Conservation (phyloP, 345 rosid species). For the Noccaea bulbosa region DNA sequence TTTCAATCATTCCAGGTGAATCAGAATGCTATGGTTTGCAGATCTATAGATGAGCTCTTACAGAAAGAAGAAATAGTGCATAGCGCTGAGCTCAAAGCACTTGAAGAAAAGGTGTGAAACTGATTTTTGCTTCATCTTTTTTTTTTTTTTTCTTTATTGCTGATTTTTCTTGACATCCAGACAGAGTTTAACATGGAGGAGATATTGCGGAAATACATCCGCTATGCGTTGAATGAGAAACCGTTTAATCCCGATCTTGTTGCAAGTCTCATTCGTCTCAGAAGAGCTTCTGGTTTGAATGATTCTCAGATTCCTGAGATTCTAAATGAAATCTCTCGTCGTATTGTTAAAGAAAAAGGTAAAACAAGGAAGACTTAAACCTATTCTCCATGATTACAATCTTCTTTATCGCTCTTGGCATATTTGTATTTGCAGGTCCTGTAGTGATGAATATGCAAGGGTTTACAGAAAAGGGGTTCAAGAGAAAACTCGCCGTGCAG, state of each 20-base stretch:
- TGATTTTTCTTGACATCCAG: conserved; percentile 55
- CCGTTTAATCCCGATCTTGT: conserved; percentile 83
- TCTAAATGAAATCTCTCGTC: conserved; percentile 78
- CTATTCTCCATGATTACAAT: conserved; percentile 14
- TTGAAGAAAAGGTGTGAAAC: conserved; percentile 70
- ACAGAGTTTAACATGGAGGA: conserved; percentile 94
- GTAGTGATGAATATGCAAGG: conserved; percentile 85
- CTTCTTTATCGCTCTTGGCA: conserved; percentile 16
- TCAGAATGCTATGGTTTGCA: conserved; percentile 81
- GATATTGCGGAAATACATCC: conserved; percentile 82
- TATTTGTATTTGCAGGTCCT: conserved; percentile 62
- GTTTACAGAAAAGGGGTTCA: conserved; percentile 84
- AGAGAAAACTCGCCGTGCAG: conserved; percentile 94
- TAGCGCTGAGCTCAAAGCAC: conserved; percentile 56
- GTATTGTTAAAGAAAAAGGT: conserved; percentile 90
- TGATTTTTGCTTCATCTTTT: conserved; percentile 8
- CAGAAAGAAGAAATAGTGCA: conserved; percentile 57
- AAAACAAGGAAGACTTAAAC: background rate
- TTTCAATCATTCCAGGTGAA: conserved; percentile 56
- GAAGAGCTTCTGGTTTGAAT: conserved; percentile 73
- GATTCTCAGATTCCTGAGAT: conserved; percentile 73
- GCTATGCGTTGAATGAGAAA: conserved; percentile 87
- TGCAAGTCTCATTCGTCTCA: conserved; percentile 65
- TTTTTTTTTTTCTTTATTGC: conserved; percentile 24
- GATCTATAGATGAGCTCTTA: conserved; percentile 71